These are phyloP conservation scores for Komagataella mondaviorum DNA, from an alignment of 805 yeast species.

Conservation along the genomic window DNA sequence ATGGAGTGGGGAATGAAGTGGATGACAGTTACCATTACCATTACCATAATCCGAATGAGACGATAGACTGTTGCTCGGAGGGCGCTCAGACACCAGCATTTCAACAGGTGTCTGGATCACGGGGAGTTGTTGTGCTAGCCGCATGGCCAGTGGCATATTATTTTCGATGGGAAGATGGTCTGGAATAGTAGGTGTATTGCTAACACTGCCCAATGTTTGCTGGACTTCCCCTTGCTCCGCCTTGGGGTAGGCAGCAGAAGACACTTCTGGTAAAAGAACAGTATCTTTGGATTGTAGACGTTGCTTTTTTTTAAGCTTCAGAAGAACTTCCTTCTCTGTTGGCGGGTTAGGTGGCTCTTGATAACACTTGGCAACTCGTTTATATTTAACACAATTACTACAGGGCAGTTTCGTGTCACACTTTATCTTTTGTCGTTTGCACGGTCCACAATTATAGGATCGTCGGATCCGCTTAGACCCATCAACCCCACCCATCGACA, in stretches of 20 bases:
- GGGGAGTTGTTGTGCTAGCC: background rate
- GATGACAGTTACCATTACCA: background rate
- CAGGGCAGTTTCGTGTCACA: constrained; percentile 38
- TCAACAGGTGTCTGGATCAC: background rate
- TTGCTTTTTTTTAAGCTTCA: background rate
- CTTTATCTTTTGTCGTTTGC: constrained; percentile 37
- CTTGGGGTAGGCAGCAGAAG: background rate
- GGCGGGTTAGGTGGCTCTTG: constrained; percentile 3
- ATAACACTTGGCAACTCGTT: constrained; percentile 1
- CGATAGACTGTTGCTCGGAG: background rate
- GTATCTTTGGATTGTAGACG: background rate
- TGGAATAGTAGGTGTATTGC: background rate
- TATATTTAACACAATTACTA: constrained; percentile 20
- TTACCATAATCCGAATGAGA: background rate
- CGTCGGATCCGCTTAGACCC: constrained; percentile 26
- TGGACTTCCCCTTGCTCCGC: background rate
- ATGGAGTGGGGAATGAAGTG: background rate
- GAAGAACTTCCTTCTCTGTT: constrained; percentile 1
- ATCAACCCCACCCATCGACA: background rate
- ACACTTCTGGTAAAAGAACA: background rate
- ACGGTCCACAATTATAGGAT: constrained; percentile 44
- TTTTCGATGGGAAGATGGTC: background rate
- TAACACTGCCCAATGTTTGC: background rate
- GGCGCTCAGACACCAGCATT: background rate
- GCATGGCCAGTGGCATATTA: background rate